Conservation (phyloP, 2,329 filamentous ascomycete genomes). For the Fusarium chlamydosporum region DNA sequence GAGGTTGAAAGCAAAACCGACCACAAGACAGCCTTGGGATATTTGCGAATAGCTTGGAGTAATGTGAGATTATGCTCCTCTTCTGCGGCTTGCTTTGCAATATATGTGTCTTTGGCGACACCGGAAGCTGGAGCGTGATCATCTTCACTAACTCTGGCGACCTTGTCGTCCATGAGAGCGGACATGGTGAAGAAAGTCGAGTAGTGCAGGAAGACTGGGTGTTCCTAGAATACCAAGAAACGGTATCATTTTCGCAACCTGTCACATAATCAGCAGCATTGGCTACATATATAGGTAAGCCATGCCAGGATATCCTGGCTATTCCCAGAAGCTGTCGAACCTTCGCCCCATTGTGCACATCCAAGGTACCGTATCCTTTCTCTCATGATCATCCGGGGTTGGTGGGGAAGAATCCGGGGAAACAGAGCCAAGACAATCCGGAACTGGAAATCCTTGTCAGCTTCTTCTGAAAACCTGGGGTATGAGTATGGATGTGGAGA, state of each 20-base stretch:
- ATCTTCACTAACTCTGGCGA: constrained; percentile 38
- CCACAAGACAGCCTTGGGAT: constrained; percentile 39
- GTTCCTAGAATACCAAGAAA: no score
- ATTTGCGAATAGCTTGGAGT: constrained; percentile 32
- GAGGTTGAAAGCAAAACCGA: constrained; percentile 49
- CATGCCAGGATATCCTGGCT: not conserved
- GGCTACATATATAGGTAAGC: constrained; percentile 22
- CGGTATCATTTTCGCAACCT: not conserved
- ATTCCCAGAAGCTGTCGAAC: not conserved
- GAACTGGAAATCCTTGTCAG: constrained; percentile 5
- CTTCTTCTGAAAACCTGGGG: constrained; percentile 10
- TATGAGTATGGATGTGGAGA: constrained; percentile 16
- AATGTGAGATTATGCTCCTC: constrained; percentile 35
- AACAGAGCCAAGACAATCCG: constrained; percentile 1
- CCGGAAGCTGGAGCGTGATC: constrained; percentile 19
- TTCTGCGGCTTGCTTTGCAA: constrained; percentile 38
- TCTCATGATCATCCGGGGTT: constrained; percentile 10
- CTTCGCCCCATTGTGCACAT: constrained; percentile 6
- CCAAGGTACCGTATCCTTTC: not conserved
- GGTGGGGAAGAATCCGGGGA: constrained; percentile 29
- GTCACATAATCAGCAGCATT: constrained; percentile 6
- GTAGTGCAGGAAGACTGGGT: not conserved
- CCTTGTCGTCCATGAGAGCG: constrained; percentile 31
- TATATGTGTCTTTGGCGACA: constrained; percentile 27
- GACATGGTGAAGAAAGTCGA: constrained; percentile 9